Evolutionary conservation across 1,139 yeast genomes (phyloP), one percentile per base, ranked within the genome.

Genomic region (Zygoascus meyerae): DNA sequence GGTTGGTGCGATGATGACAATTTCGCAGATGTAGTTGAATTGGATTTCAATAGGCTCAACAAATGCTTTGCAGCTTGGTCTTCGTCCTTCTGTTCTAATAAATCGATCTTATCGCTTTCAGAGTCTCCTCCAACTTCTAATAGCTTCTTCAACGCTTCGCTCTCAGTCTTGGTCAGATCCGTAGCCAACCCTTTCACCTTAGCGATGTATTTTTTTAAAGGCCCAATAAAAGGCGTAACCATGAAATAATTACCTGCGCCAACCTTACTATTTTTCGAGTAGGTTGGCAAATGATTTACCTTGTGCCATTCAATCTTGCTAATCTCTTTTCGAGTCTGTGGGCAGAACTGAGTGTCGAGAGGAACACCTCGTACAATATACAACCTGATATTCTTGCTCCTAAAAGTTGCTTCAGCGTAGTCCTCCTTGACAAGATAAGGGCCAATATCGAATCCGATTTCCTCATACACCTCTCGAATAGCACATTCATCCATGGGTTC

Each of bases 401-500:
- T 72, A 34, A 87, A 78, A 6, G 87, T 86, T 62, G 95, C 77
- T 62, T 92, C 97, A 45, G 89, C 75, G 52, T 76, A 86, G 49
- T 84, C 90, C 33, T 81, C 75, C 52, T 82, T 83, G 52, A 78
- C 77, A 45, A 90, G 73, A 55, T 75, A 76, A 10, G 79, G 80
- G 3, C 80, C 67, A 43, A 87, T 81, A 65, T 90, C 94, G 59
- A 83, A 89, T 0, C 98, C 96, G n/a, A 90, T 92, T 64, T 94
- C 99, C 68, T 94, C 99, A 53, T 76, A 77, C 17, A 86, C 92
- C 65, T 94, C 99, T 61, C 99, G 77, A n/a, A 86, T 69, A 4
- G 97, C 97, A 70, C 98, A 94, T 47, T 77, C 81, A n/a, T 79
- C 75, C 65, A 94, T 98, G 7, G 81, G 72, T 67, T 94, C 99